Percentiles rank a stretch among this genome's conserved stretches.
These are phyloP conservation scores for Amylostereum areolatum DNA, from an alignment of 1,284 basidiomycete genomes.

Conservation along the genomic window DNA sequence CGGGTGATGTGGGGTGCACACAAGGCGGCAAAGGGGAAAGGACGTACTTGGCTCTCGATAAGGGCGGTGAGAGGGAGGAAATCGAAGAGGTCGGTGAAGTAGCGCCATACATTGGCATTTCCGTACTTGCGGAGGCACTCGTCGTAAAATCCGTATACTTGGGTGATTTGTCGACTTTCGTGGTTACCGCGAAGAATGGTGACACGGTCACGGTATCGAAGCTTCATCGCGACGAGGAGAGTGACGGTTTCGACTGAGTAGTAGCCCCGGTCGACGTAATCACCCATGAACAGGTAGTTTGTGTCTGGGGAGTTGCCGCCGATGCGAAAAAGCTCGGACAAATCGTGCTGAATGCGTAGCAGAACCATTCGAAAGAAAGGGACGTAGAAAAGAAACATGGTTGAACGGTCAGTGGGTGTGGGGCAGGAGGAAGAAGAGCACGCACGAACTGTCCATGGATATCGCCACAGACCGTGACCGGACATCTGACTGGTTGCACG, in stretches of 20 bases:
- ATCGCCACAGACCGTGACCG: constrained; percentile 96
- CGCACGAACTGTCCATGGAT: constrained; percentile 99
- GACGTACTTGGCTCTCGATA: constrained; percentile 94
- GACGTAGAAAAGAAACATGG: constrained; percentile 6
- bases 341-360: constrained; percentile 74
- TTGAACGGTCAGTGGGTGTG: constrained; percentile 11
- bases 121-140: constrained; percentile 99
- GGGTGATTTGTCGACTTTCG: constrained; percentile 98
- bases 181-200: constrained; percentile 98
- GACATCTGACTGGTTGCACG: constrained; percentile 96
- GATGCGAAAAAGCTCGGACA: constrained; percentile 98
- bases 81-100: constrained; percentile 98
- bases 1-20: too few species aligned
- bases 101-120: constrained; percentile 99
- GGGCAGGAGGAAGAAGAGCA: constrained; percentile 24
- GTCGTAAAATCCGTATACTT: constrained; percentile 99
- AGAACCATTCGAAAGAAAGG: constrained; percentile 5
- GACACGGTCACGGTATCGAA: constrained; percentile 97
- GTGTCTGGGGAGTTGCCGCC: constrained; percentile 99
- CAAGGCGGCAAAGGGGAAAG: constrained; percentile 4
- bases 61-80: constrained; percentile 95
- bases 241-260: constrained; percentile 99
- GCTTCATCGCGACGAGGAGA: constrained; percentile 95
- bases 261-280: constrained; percentile 99
- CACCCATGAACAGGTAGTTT: constrained; percentile 99